Evolutionary conservation across 2,329 filamentous ascomycete genomes (phyloP).

Genomic region (Coniosporium tulheliwenetii): DNA sequence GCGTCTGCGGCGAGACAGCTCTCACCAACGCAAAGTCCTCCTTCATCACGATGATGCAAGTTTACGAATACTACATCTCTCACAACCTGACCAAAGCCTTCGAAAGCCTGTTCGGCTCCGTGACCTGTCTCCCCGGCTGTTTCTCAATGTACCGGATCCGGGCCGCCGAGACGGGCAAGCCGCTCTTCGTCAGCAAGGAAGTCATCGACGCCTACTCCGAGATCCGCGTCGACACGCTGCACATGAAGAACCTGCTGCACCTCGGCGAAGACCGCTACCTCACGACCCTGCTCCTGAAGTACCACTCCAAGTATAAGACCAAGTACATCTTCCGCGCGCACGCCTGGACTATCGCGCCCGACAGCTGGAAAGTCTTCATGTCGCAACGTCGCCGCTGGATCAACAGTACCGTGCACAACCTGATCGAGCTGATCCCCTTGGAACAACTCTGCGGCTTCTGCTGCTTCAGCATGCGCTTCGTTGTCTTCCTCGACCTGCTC

Average conservation of each 20-base stretch:
- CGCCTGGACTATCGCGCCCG: slow-evolving; percentile 93
- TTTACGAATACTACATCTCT: slow-evolving; percentile 99
- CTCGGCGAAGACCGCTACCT: slow-evolving; percentile 95
- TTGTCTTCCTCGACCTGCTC: slow-evolving; percentile 86
- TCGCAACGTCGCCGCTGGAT: slow-evolving; percentile 99
- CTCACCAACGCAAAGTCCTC: slow-evolving; percentile 87
- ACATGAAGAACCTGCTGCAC: slow-evolving; percentile 97
- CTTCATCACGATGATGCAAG: slow-evolving; percentile 96
- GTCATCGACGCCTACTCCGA: slow-evolving; percentile 77
- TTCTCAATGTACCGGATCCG: slow-evolving; percentile 99
- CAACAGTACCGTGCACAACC: slow-evolving; percentile 96
- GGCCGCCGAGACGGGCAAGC: slow-evolving; percentile 85
- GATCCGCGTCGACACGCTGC: slow-evolving; percentile 91
- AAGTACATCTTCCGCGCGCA: slow-evolving; percentile 90
- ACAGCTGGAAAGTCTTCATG: slow-evolving; percentile 86
- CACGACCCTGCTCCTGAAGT: slow-evolving; percentile 85
- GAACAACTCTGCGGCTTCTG: slow-evolving; percentile 96
- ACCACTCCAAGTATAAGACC: slow-evolving; percentile 89
- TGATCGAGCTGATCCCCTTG: slow-evolving; percentile 87
- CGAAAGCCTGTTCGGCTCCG: slow-evolving; percentile 89
- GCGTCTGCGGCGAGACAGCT: slow-evolving; percentile 85
- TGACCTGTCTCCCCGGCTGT: slow-evolving; percentile 95
- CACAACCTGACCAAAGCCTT: slow-evolving; percentile 96
- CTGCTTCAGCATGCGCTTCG: slow-evolving; percentile 98
- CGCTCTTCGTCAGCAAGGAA: slow-evolving; percentile 87